A percentile compares a stretch with the other conserved stretches of the same genome.
These are phyloP conservation scores for Pichia sp. DNA, from an alignment of 1,139 yeast genomes.

Conservation along the genomic window DNA sequence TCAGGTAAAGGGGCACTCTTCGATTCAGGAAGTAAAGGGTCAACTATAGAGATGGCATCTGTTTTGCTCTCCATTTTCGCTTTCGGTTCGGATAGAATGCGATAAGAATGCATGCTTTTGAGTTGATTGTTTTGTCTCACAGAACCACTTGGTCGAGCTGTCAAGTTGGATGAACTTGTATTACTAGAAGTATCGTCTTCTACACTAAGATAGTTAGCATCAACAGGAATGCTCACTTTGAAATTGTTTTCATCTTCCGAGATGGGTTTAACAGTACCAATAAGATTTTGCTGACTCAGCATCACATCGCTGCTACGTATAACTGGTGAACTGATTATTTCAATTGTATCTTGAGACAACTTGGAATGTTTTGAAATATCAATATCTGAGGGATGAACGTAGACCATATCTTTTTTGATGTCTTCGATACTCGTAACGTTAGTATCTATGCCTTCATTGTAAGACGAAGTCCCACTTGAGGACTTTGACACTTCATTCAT, in stretches of 20 bases:
- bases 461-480: constrained; percentile 13
- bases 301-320: too few species aligned
- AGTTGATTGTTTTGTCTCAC: neutral
- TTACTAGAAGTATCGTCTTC: constrained; percentile 7
- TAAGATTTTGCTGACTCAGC: too few species aligned
- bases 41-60: constrained; percentile 4
- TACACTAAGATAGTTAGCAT: constrained; percentile 5
- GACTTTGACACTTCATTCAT: constrained; percentile 9
- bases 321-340: neutral
- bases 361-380: neutral
- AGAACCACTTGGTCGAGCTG: neutral
- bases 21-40: constrained; percentile 6
- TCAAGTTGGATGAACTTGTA: constrained; percentile 8
- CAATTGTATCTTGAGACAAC: too few species aligned
- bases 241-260: constrained; percentile 8
- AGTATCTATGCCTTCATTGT: constrained; percentile 10
- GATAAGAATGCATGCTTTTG: constrained; percentile 6
- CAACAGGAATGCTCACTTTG: constrained; percentile 6
- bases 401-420: neutral
- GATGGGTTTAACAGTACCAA: neutral
- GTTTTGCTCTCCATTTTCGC: neutral
- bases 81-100: constrained; percentile 7
- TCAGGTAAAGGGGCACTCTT: neutral
- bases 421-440: constrained; percentile 12
- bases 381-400: neutral